Evolutionary conservation across 768 basidiomycete species (phyloP).

Genomic region (Agrocybe praecox): DNA sequence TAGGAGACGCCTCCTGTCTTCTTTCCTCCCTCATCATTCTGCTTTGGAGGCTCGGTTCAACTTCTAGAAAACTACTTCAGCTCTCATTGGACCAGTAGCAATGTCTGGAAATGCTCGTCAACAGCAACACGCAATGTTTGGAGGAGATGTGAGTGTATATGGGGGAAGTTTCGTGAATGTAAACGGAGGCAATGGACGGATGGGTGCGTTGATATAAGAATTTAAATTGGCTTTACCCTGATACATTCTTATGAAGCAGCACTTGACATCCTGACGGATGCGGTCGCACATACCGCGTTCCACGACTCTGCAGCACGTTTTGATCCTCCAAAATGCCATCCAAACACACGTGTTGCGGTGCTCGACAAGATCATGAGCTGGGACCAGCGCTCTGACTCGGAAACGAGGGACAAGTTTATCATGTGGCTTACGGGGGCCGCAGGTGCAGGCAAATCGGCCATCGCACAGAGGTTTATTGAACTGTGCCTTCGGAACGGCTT

Average conservation of each 20-base stretch:
- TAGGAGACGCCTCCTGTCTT: no score
- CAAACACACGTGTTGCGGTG: not conserved
- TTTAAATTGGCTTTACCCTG: no score
- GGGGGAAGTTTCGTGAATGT: no score
- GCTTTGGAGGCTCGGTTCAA: no score
- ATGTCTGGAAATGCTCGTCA: no score
- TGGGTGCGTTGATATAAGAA: no score
- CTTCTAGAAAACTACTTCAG: no score
- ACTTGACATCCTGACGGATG: not conserved
- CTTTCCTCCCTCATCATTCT: no score
- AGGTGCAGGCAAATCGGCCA: slow-evolving; percentile 15
- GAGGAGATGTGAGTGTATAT: no score
- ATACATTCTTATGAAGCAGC: not conserved
- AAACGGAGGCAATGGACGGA: no score
- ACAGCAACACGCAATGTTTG: no score
- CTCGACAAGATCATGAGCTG: slow-evolving; percentile 6
- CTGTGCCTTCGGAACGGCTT: slow-evolving; percentile 6
- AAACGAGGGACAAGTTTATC: not conserved
- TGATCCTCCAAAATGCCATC: not conserved
- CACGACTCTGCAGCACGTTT: not conserved
- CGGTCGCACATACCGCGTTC: not conserved
- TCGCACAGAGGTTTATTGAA: slow-evolving; percentile 9
- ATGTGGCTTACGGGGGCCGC: slow-evolving; percentile 15
- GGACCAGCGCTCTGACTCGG: not conserved
- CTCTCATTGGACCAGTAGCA: no score